These are phyloP conservation scores for Capsicum baccatum DNA, from an alignment of 257 asterid genomes.

Conservation along the genomic window DNA sequence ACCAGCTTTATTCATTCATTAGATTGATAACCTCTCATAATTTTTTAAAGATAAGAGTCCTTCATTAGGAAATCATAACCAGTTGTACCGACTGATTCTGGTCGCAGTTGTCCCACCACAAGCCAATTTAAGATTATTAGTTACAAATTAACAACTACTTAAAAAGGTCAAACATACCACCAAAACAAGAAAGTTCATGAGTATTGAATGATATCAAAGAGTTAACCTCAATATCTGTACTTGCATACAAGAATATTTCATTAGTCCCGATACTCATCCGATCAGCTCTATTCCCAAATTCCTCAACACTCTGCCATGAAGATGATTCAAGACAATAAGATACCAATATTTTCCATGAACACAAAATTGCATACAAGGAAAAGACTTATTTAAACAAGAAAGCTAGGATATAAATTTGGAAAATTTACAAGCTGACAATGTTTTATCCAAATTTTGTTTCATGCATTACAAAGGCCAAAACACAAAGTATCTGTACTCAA, in stretches of 20 bases:
- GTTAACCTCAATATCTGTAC: constrained; percentile 90
- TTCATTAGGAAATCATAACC: background rate
- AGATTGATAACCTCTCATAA: background rate
- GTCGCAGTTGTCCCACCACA: background rate
- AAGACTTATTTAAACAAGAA: background rate
- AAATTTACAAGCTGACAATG: background rate
- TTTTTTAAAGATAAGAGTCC: background rate
- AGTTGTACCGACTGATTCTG: background rate
- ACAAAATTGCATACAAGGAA: background rate
- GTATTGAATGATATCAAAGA: constrained; percentile 23
- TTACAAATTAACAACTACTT: background rate
- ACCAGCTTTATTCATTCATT: background rate
- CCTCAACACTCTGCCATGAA: constrained; percentile 84
- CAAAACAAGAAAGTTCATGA: too few species aligned
- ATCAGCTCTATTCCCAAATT: constrained; percentile 89
- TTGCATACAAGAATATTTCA: constrained; percentile 72
- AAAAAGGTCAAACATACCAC: constrained; percentile 5
- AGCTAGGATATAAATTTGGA: constrained; percentile 6
- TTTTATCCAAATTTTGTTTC: background rate
- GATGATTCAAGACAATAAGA: constrained; percentile 27
- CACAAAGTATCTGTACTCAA: too few species aligned
- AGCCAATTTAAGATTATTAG: constrained; percentile 23
- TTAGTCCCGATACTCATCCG: constrained; percentile 70
- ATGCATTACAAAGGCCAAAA: too few species aligned
- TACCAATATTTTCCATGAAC: constrained; percentile 6